phyloP scores from a whole-genome alignment of 2,329 filamentous ascomycete genomes.

The Ophiostoma pallidulum region DNA sequence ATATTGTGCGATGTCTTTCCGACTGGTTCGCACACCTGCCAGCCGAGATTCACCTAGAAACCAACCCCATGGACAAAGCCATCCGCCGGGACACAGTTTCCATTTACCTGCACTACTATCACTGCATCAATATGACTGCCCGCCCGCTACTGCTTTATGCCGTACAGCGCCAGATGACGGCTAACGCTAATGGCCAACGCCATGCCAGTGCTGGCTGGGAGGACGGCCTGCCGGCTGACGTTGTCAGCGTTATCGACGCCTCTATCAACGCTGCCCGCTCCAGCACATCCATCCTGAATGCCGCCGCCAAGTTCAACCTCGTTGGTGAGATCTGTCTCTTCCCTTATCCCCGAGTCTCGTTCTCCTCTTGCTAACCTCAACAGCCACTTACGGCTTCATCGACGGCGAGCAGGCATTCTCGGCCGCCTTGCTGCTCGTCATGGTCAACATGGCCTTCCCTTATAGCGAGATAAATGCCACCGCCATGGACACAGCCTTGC shows the following conservation, averaged over 20 bases:
- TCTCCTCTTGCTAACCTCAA: no score
- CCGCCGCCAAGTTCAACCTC: conserved; percentile 4
- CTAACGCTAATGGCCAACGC: neutral
- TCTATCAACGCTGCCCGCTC: neutral
- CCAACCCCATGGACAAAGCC: neutral
- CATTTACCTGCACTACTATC: conserved; percentile 9
- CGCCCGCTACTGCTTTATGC: conserved; percentile 5
- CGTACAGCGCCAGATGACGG: conserved; percentile 1
- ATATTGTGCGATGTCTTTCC: neutral
- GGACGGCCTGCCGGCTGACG: neutral
- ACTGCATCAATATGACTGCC: conserved; percentile 8
- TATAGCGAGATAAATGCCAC: neutral
- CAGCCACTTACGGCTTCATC: conserved; percentile 9
- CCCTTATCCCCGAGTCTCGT: neutral
- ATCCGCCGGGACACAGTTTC: neutral
- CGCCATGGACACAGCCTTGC: conserved; percentile 4
- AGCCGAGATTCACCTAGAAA: neutral
- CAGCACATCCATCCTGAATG: neutral
- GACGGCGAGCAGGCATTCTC: conserved; percentile 9
- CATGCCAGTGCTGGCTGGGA: neutral
- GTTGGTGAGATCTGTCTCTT: neutral
- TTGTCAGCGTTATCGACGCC: conserved; percentile 1
- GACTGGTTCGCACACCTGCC: conserved; percentile 1
- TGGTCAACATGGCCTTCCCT: conserved; percentile 7
- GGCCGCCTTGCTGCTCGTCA: conserved; percentile 5